Conservation (phyloP, 805 yeast species). For the Barnettozyma wickerhamii region DNA sequence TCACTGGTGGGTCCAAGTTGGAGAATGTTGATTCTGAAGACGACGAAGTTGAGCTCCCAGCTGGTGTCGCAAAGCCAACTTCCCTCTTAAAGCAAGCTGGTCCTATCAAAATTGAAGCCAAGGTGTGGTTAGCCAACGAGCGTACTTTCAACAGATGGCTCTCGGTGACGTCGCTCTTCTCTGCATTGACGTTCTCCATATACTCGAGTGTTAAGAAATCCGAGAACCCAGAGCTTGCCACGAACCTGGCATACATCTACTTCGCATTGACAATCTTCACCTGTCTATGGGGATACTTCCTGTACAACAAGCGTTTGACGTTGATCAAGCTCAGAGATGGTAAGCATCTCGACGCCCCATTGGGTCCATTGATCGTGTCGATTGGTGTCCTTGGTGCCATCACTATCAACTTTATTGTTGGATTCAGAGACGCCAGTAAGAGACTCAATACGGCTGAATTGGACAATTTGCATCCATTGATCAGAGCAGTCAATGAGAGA, state of each 20-base stretch:
- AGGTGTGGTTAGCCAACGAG: constrained; percentile 98
- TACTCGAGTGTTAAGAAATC: constrained; percentile 72
- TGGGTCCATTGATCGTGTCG: constrained; percentile 84
- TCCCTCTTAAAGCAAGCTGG: constrained; percentile 81
- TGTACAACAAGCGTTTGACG: constrained; percentile 65
- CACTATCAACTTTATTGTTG: constrained; percentile 65
- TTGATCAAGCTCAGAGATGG: constrained; percentile 80
- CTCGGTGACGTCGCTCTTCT: constrained; percentile 78
- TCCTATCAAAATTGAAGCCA: constrained; percentile 91
- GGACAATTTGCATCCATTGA: constrained; percentile 17
- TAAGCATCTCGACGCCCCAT: constrained; percentile 79
- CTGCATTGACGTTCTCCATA: constrained; percentile 80
- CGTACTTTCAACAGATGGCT: constrained; percentile 96
- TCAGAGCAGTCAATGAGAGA: constrained; percentile 27
- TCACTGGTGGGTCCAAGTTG: constrained; percentile 38
- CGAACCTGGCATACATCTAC: constrained; percentile 68
- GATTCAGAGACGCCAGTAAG: constrained; percentile 41
- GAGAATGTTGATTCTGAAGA: constrained; percentile 78
- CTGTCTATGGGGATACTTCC: constrained; percentile 84
- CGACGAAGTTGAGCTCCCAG: constrained; percentile 79
- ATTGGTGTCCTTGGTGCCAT: constrained; percentile 63
- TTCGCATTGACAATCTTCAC: constrained; percentile 78
- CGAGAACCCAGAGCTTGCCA: constrained; percentile 59
- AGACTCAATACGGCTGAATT: constrained; percentile 11
- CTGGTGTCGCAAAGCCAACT: constrained; percentile 83